Evolutionary conservation across 257 asterid species (phyloP), one percentile per base, ranked within the genome.

Genomic region (Handroanthus guayacan): DNA sequence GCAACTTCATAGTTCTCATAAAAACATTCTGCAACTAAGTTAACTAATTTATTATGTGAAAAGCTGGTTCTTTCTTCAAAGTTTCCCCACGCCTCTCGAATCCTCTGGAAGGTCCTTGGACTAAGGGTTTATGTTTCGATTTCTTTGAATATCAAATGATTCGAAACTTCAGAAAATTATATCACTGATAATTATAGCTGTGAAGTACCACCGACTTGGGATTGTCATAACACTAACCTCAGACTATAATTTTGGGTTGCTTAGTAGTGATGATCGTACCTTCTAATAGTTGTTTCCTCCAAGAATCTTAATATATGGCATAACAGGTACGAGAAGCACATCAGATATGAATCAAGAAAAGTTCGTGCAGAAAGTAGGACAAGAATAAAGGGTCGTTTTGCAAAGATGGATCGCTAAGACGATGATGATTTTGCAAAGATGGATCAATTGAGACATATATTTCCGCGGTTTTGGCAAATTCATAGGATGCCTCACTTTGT

Each of bases 301-400:
- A 8, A 31, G 62, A 34, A 25, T 25, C 36, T 3, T 68, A 2
- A 31, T 16, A n/a, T 68, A 18, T 52, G 62, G 18, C 8, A 67
- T 68, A 43, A 48, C 86, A 95, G 99, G 90, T 95, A 87, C 62
- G 98, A 95, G 38, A 93, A 88, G 91, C 97, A 91, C 47, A 84
- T 95, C 13, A 87, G 99, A 69, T 95, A 95, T 2, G 98, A 93
- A 81, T 91, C 97, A 11, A 77, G 98, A 77, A 95, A 90, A 76
- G 95, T 83, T 43, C 89, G 98, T 8, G 98, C 99, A 69, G 98
- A 93, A 78, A 84, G 89, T 78, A 87, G 99, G 84, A 85, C 80
- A 25, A 84, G 99, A 79, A 85, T 95, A 75, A 93, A 86, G 83
- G 99, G 99, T 8, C 97, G 97, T 75, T 95, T 95, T 65, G 99